Evolutionary conservation across 164 flowering plant genomes (phyloP).

Genomic region (Malania oleifera): DNA sequence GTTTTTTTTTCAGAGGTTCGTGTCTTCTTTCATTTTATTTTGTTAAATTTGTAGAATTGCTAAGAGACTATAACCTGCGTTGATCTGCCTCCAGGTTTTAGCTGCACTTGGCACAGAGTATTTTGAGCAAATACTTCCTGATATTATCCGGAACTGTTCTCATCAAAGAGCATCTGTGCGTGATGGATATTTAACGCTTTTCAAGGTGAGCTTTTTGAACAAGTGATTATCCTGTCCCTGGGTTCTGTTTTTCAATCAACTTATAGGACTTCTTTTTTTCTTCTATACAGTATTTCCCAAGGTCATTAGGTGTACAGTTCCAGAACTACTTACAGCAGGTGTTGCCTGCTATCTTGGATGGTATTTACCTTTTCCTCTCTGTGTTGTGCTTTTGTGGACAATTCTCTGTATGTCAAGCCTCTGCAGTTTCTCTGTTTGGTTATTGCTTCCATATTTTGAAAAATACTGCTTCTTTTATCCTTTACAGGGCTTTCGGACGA

Average conservation of each 20-base stretch:
- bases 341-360: constrained; percentile 93
- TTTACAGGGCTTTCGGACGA: constrained; percentile 96
- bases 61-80: too few species aligned
- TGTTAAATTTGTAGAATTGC: too few species aligned
- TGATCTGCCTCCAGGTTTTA: constrained; percentile 59
- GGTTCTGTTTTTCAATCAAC: neutral
- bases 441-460: neutral
- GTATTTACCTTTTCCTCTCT: constrained; percentile 26
- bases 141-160: constrained; percentile 80
- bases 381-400: neutral
- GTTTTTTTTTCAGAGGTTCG: too few species aligned
- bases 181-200: constrained; percentile 90
- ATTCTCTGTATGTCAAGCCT: too few species aligned
- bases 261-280: constrained; percentile 13
- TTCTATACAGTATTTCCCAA: constrained; percentile 89
- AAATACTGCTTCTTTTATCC: neutral
- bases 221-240: neutral
- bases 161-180: constrained; percentile 92
- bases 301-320: constrained; percentile 86
- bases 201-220: constrained; percentile 50
- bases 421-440: neutral
- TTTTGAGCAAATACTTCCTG: constrained; percentile 86
- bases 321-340: constrained; percentile 94
- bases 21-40: too few species aligned
- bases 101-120: constrained; percentile 88